Percentiles rank a stretch among this genome's conserved stretches.
phyloP scores from a whole-genome alignment of 305 asterid genomes.

The Fraxinus dipetala region DNA sequence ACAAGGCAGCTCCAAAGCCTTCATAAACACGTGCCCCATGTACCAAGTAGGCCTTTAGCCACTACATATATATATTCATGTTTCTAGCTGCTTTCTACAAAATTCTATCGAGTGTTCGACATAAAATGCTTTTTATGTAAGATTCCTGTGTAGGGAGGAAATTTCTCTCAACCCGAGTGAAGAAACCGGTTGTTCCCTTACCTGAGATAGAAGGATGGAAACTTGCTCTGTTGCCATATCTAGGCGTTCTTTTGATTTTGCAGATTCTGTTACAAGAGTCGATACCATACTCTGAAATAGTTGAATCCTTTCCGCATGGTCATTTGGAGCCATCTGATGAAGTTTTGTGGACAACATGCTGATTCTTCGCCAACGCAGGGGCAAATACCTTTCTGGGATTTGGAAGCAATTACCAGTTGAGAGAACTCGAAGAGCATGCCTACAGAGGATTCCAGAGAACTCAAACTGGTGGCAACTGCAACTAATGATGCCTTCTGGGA shows the following conservation, averaged over 20 bases:
- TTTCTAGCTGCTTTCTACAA: conserved; percentile 21
- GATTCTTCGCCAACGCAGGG: conserved; percentile 70
- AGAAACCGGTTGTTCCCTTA: conserved; percentile 72
- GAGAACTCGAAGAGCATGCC: conserved; percentile 89
- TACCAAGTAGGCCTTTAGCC: neutral
- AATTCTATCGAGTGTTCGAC: neutral
- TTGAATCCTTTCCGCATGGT: conserved; percentile 68
- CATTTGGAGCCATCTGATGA: conserved; percentile 43
- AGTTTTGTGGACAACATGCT: conserved; percentile 41
- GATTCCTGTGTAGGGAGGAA: conserved; percentile 42
- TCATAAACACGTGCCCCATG: neutral
- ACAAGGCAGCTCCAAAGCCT: conserved; percentile 5
- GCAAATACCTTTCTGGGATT: conserved; percentile 80
- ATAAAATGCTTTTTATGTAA: conserved; percentile 20
- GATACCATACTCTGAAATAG: conserved; percentile 75
- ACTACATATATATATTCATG: neutral
- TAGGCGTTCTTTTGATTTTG: conserved; percentile 67
- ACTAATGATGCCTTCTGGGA: conserved; percentile 73
- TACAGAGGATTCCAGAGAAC: conserved; percentile 85
- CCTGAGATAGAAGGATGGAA: conserved; percentile 57
- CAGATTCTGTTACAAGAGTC: conserved; percentile 64
- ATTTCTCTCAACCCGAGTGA: conserved; percentile 45
- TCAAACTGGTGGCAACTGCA: conserved; percentile 96
- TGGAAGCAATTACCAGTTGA: conserved; percentile 94
- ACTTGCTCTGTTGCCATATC: conserved; percentile 77